A percentile compares a stretch with the other conserved stretches of the same genome.
Conservation (phyloP, 129 eudicot species). For the Dittrichia graveolens region DNA sequence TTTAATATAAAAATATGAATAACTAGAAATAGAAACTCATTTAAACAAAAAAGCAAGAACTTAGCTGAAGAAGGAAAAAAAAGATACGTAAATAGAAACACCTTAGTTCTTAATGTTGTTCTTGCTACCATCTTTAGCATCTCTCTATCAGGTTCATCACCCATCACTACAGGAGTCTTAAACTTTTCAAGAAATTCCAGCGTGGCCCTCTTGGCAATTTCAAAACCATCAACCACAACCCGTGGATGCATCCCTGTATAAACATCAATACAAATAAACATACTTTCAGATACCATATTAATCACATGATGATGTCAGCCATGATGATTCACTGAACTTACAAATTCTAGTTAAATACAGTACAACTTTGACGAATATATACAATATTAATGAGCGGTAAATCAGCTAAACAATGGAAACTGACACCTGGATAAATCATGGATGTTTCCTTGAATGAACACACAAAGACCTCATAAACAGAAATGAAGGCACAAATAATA, state of each 20-base stretch:
- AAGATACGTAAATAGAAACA: constrained; percentile 8
- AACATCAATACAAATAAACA: constrained; percentile 15
- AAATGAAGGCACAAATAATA: too few species aligned
- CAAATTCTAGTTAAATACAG: neutral
- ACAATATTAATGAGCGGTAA: neutral
- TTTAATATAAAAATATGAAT: neutral
- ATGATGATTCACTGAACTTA: neutral
- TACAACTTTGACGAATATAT: neutral
- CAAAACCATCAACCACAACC: constrained; percentile 96
- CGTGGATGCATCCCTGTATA: constrained; percentile 97
- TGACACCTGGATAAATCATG: neutral
- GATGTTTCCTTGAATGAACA: too few species aligned
- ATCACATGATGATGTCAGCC: neutral
- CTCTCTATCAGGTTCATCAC: constrained; percentile 86
- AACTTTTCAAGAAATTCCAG: constrained; percentile 84
- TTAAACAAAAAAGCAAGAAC: constrained; percentile 1
- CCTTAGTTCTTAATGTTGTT: constrained; percentile 96
- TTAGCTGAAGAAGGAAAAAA: neutral
- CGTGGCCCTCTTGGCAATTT: constrained; percentile 93
- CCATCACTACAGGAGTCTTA: constrained; percentile 92
- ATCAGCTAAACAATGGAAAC: neutral
- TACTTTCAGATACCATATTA: neutral
- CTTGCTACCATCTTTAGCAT: constrained; percentile 96
- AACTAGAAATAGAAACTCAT: neutral
- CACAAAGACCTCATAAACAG: too few species aligned